Evolutionary conservation across 2,329 filamentous ascomycete species (phyloP), one percentile per base, ranked within the genome.

Genomic region (Aplosporella prunicola): DNA sequence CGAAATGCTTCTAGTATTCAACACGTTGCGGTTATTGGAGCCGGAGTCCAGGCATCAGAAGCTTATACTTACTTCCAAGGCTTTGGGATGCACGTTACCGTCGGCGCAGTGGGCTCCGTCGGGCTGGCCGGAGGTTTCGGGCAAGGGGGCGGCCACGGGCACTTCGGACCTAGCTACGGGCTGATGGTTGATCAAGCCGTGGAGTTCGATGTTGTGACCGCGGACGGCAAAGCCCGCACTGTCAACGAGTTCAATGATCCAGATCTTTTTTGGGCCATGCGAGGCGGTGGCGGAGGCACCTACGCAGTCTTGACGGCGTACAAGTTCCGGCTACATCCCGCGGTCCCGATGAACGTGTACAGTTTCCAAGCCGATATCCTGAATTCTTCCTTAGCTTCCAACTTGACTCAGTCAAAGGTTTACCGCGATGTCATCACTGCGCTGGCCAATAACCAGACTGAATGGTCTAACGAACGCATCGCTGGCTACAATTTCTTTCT

Each of bases 131-230:
- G 62, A n/a, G 63, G 63, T 1, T 66, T 63, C 40, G 54, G 60
- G 16, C 58, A 62, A 39, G 60, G 61, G 24, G 65, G 61, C 32
- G 65, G 64, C 8, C 60, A 67, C 39, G 63, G 62, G 2, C 60
- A 61, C 0, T 40, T 67, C 16, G 47, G 54, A 4, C 47, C 47
- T 10, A 52, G 55, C 8, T 58, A 61, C 20, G 61, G 60, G 1
- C 53, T 62, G 49, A 56, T 52, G 20, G 51, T 55, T 22, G 57
- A 62, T 29, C 52, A 56, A 13, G 48, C 54, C 4, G 46, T 63
- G 7, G 53, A 55, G 3, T 60, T 57, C 35, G 53, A 58, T 13
- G 53, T 56, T 5, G 51, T 64, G 10, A 62, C 58, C 3, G 57
- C 58, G 4, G 45, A 56, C 23, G 60, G 60, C n/a, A 42, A 55